These are phyloP conservation scores for Acanthamoeba castellanii DNA, from an alignment of 208 protist genomes.

Conservation along the genomic window DNA sequence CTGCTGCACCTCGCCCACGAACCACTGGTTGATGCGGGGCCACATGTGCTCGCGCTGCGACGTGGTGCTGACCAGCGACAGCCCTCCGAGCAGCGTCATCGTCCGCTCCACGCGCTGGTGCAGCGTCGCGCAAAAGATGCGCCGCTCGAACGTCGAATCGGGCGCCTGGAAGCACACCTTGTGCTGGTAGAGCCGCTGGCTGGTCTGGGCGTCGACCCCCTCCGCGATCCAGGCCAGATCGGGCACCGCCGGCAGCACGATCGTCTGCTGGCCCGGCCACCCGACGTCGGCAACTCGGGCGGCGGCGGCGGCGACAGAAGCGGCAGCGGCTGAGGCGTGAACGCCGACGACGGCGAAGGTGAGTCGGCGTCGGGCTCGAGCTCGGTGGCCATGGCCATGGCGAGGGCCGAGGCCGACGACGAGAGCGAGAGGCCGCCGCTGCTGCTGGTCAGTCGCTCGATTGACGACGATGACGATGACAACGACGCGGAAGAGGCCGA, in stretches of 20 bases:
- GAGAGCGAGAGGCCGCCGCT: too few species aligned
- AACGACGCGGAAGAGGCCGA: neutral
- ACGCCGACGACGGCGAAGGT: too few species aligned
- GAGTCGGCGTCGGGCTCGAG: too few species aligned
- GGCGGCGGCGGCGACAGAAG: neutral
- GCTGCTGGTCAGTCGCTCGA: neutral
- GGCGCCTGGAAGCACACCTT: conserved; percentile 2
- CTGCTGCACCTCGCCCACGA: neutral
- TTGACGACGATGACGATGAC: neutral
- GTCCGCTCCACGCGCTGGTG: neutral
- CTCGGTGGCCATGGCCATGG: neutral
- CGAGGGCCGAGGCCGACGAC: too few species aligned
- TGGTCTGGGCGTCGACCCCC: neutral
- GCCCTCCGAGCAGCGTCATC: neutral
- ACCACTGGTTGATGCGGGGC: neutral
- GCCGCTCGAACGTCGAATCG: neutral
- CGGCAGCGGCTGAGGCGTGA: neutral
- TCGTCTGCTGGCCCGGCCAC: neutral
- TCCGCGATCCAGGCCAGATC: neutral
- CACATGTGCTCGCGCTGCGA: conserved; percentile 8
- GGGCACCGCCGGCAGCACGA: neutral
- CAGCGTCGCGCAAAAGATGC: neutral
- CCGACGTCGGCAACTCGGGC: neutral
- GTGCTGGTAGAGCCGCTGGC: neutral
- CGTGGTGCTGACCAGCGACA: conserved; percentile 13